These are phyloP conservation scores for Candida railenensis DNA, from an alignment of 805 yeast genomes.

Conservation along the genomic window DNA sequence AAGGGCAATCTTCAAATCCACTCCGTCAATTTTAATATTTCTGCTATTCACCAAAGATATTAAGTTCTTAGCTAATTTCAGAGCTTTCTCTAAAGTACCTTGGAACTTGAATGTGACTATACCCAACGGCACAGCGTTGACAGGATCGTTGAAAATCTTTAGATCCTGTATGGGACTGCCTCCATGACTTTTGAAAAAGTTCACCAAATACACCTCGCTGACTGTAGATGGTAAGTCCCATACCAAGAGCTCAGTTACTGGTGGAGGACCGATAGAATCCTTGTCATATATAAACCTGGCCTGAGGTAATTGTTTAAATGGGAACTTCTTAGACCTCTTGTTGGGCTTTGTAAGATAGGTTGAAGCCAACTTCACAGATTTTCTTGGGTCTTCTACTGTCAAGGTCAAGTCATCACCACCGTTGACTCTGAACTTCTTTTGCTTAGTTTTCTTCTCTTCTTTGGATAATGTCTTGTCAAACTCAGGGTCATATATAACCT, in stretches of 20 bases:
- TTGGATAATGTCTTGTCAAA: conserved; percentile 33
- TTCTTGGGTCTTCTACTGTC: conserved; percentile 43
- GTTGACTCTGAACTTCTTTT: conserved; percentile 41
- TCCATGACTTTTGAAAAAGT: conserved; percentile 64
- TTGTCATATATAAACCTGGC: conserved; percentile 57
- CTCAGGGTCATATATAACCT: conserved; percentile 51
- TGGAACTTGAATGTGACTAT: conserved; percentile 62
- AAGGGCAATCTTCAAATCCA: conserved; percentile 50
- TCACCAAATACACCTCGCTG: conserved; percentile 43
- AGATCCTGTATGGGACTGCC: conserved; percentile 50
- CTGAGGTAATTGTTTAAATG: conserved; percentile 41
- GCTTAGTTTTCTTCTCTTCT: conserved; percentile 27
- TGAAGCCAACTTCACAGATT: conserved; percentile 7
- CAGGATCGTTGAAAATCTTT: conserved; percentile 64
- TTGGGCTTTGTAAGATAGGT: conserved; percentile 35
- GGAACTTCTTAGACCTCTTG: conserved; percentile 40
- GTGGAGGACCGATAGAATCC: conserved; percentile 73
- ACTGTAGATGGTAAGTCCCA: conserved; percentile 62
- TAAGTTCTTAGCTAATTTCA: conserved; percentile 32
- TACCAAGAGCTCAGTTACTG: conserved; percentile 65
- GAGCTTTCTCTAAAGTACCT: conserved; percentile 50
- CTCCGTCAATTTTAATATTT: conserved; percentile 50
- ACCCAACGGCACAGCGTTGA: conserved; percentile 77
- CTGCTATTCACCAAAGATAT: conserved; percentile 23
- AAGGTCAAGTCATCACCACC: conserved; percentile 17